Evolutionary conservation across 768 basidiomycete species (phyloP).

Genomic region (Thelephora ganbajun): DNA sequence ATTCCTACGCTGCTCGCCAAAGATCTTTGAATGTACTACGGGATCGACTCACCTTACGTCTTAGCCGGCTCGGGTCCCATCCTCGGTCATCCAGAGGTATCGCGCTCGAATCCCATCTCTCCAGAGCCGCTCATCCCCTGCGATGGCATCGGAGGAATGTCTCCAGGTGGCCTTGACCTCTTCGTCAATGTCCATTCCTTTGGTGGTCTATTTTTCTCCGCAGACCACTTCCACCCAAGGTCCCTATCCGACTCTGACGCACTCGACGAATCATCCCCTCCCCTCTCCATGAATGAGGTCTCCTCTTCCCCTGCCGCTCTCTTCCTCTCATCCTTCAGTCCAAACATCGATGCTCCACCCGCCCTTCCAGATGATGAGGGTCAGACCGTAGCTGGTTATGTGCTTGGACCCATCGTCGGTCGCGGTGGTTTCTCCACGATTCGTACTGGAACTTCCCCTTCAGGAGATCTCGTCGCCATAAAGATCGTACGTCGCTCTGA

Average conservation of each 20-base stretch:
- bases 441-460: constrained; percentile 45
- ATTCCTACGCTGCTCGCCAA: no score
- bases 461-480: constrained; percentile 60
- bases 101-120: no score
- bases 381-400: constrained; percentile 53
- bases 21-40: no score
- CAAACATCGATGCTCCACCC: constrained; percentile 18
- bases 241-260: constrained; percentile 3
- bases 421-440: constrained; percentile 76
- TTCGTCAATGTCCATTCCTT: no score
- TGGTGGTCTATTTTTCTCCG: no score
- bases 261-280: not conserved
- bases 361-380: constrained; percentile 52
- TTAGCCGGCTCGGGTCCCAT: no score
- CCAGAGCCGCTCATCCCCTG: no score
- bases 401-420: constrained; percentile 63
- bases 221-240: no score
- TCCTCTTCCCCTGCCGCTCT: constrained; percentile 55
- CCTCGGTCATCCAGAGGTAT: no score
- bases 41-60: no score
- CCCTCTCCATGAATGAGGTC: constrained; percentile 6
- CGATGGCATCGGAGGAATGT: no score
- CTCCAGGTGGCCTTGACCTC: no score
- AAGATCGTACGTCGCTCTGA: constrained; percentile 65
- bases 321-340: constrained; percentile 55